Percentiles rank a stretch among this genome's conserved stretches.
These are phyloP conservation scores for Podila minutissima DNA, from an alignment of 192 early-diverging fungal species.

Conservation along the genomic window DNA sequence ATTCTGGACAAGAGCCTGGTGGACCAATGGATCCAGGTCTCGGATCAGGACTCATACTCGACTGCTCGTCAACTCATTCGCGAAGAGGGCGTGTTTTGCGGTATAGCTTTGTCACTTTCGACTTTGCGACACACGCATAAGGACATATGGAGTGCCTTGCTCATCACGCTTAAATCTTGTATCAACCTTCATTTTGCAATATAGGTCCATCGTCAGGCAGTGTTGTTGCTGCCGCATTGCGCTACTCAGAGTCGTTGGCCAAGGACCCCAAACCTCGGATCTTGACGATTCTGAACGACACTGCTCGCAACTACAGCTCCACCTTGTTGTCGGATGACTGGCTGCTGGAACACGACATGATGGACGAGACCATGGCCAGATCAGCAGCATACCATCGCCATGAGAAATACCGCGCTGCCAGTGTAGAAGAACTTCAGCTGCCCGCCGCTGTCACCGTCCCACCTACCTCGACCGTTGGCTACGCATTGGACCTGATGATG, in stretches of 20 bases:
- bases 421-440: conserved; percentile 86
- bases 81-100: conserved; percentile 67
- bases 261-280: conserved; percentile 41
- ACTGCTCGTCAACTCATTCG: conserved; percentile 72
- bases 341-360: conserved; percentile 79
- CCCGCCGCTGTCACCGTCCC: conserved; percentile 80
- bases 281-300: conserved; percentile 71
- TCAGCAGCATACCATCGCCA: conserved; percentile 66
- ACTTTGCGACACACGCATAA: neutral
- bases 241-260: conserved; percentile 49
- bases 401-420: conserved; percentile 81
- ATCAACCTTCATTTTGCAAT: neutral
- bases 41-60: conserved; percentile 75
- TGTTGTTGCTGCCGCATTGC: conserved; percentile 69
- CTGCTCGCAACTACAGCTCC: conserved; percentile 73
- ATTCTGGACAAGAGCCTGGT: conserved; percentile 61
- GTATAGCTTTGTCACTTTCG: conserved; percentile 19
- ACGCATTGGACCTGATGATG: conserved; percentile 80
- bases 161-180: neutral
- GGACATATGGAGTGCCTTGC: too few relatives aligned
- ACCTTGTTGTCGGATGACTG: conserved; percentile 82
- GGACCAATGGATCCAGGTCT: conserved; percentile 75
- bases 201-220: conserved; percentile 72
- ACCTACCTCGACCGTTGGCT: conserved; percentile 61
- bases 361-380: conserved; percentile 68